These are phyloP conservation scores for Phytophthora ramorum DNA, from an alignment of 352 stramenopile species.

Conservation along the genomic window DNA sequence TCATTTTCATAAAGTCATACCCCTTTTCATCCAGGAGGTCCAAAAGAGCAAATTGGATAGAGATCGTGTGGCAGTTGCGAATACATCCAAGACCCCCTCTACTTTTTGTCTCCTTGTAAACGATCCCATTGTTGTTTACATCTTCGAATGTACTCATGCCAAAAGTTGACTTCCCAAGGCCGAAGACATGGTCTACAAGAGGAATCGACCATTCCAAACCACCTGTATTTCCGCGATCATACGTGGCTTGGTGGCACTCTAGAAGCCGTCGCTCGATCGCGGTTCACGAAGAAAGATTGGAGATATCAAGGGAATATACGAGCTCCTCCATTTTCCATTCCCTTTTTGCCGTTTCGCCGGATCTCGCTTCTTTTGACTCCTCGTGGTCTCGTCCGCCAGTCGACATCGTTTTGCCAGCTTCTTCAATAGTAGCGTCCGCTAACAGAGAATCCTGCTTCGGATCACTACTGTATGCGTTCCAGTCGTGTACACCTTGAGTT, in stretches of 20 bases:
- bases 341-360: not conserved
- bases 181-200: conserved; percentile 21
- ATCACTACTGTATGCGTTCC: not conserved
- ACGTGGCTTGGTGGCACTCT: conserved; percentile 7
- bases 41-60: too few relatives aligned
- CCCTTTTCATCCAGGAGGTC: not conserved
- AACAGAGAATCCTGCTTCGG: not conserved
- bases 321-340: not conserved
- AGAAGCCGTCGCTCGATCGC: conserved; percentile 4
- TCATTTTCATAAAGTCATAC: too few relatives aligned
- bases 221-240: not conserved
- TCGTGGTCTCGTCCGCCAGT: too few relatives aligned
- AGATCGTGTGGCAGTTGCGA: conserved; percentile 19
- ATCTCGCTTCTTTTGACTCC: not conserved
- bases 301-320: not conserved
- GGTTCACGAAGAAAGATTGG: too few relatives aligned
- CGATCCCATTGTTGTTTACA: conserved; percentile 7
- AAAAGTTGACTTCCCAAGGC: conserved; percentile 23
- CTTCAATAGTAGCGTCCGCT: too few relatives aligned
- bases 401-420: too few relatives aligned
- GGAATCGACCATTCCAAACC: conserved; percentile 4
- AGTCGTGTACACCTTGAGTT: not conserved
- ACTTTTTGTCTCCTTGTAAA: not conserved
- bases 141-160: conserved; percentile 14
- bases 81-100: not conserved